Evolutionary conservation across 73 alveolate species (phyloP).

Genomic region (Paramecium sonneborni): DNA sequence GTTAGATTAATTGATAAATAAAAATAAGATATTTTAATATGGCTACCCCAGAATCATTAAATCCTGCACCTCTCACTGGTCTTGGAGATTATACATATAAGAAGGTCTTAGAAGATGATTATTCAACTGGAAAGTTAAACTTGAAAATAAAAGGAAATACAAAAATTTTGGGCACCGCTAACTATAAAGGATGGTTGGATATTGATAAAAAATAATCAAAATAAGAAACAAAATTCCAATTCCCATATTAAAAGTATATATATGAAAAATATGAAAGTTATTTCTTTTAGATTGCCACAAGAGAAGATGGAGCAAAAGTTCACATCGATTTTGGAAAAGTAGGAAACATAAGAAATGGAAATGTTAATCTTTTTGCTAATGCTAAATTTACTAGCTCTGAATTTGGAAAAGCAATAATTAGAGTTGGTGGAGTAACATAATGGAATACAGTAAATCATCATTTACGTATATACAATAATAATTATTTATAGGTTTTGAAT

Average conservation of each 20-base stretch:
- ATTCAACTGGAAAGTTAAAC: neutral
- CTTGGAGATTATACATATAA: neutral
- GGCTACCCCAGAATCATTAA: constrained; percentile 5
- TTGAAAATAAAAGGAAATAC: neutral
- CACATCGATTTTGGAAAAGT: neutral
- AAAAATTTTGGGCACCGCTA: neutral
- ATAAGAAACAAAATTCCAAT: neutral
- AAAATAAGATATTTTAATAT: neutral
- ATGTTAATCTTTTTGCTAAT: neutral
- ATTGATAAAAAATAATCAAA: neutral
- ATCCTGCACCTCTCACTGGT: neutral
- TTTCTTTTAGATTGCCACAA: neutral
- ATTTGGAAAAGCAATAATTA: neutral
- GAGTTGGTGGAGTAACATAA: neutral
- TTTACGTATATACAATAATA: neutral
- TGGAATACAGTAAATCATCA: neutral
- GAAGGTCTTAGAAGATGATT: neutral
- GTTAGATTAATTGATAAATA: neutral
- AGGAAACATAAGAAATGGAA: neutral
- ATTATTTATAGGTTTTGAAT: neutral
- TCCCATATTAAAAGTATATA: neutral
- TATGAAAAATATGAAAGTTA: neutral
- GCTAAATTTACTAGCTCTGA: neutral
- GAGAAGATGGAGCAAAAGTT: constrained; percentile 17
- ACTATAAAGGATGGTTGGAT: neutral